A percentile compares a stretch with the other conserved stretches of the same genome.
Conservation (phyloP, 495 filamentous ascomycete species). For the Coniosporium apollinis region DNA sequence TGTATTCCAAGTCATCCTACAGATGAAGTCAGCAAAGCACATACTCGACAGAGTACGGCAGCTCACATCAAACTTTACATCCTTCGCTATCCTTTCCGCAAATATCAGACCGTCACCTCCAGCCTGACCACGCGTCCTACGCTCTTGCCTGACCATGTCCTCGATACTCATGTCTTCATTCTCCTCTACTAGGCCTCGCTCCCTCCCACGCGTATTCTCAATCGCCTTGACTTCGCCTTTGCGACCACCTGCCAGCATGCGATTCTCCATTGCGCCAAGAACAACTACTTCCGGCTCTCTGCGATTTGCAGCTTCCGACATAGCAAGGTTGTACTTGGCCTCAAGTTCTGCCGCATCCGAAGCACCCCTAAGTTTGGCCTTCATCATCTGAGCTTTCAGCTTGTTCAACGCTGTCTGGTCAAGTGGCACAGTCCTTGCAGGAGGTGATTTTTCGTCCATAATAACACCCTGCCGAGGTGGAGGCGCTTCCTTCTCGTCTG, state of each 20-base stretch:
- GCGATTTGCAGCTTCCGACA: constrained; percentile 38
- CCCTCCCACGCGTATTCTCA: constrained; percentile 58
- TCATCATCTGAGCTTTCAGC: constrained; percentile 84
- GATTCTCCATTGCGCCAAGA: constrained; percentile 73
- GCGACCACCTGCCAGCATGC: constrained; percentile 62
- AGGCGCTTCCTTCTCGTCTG: constrained; percentile 29
- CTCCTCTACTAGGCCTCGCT: constrained; percentile 64
- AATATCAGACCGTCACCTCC: constrained; percentile 70
- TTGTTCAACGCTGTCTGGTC: constrained; percentile 73
- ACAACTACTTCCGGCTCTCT: constrained; percentile 54
- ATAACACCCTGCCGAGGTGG: constrained; percentile 28
- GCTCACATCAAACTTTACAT: constrained; percentile 66
- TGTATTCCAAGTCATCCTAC: constrained; percentile 84
- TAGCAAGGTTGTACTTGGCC: constrained; percentile 61
- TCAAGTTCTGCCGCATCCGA: constrained; percentile 66
- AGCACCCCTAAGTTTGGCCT: constrained; percentile 66
- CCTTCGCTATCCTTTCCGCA: constrained; percentile 83
- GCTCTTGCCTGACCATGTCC: constrained; percentile 90
- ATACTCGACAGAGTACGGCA: neutral
- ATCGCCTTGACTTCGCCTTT: constrained; percentile 58
- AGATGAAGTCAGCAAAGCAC: constrained; percentile 16
- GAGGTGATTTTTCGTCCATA: constrained; percentile 26
- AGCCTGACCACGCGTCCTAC: constrained; percentile 57
- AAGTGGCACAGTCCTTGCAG: constrained; percentile 31
- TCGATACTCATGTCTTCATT: constrained; percentile 94